Evolutionary conservation across 805 yeast genomes (phyloP), one percentile per base, ranked within the genome.

Genomic region (Cyberlindnera euphorbiiphila): DNA sequence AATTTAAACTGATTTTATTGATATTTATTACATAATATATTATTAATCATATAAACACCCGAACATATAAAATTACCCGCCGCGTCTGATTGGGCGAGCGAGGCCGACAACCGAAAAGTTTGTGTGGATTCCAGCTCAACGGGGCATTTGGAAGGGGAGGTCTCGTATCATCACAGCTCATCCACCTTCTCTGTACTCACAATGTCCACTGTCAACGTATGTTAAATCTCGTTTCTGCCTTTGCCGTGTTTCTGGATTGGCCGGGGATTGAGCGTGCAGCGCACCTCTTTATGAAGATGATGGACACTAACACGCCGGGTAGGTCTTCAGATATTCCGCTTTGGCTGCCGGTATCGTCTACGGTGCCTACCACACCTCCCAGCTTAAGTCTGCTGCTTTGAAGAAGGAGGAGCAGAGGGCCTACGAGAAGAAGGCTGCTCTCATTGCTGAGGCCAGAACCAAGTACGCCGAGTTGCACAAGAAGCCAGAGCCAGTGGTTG

Each of bases 261-360:
- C n/a, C n/a, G n/a, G n/a, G n/a, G n/a, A n/a, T n/a, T n/a, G n/a
- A n/a, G n/a, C n/a, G n/a, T n/a, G n/a, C 32, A 18, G 10, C 16
- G 6, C 24, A 17, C 18, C 31, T 13, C n/a, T n/a, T 14, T 12
- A 26, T n/a, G 20, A 25, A 14, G 19, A 26, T 28, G 23, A 12
- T 13, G 19, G 14, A 16, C 18, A 45, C 49, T 37, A 44, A 47
- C 46, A 16, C 13, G 12, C 15, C 12, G 5, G 13, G 36, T 39
- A 84, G 83, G 88, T 89, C 59, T 76, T 89, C 60, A 86, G 98
- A 81, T 91, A 93, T 81, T 71, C 95, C 51, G 82, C 94, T 38
- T 75, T 91, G 51, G 91, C 85, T 37, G 77, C 86, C 52, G 98
- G 98, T 64, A 70, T 89, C 42, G 72, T 77, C 45, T 86, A 85